Base-by-base conservation (phyloP, 2,329 filamentous ascomycete species). In the Ceratocystiopsis brevicomis region DNA sequence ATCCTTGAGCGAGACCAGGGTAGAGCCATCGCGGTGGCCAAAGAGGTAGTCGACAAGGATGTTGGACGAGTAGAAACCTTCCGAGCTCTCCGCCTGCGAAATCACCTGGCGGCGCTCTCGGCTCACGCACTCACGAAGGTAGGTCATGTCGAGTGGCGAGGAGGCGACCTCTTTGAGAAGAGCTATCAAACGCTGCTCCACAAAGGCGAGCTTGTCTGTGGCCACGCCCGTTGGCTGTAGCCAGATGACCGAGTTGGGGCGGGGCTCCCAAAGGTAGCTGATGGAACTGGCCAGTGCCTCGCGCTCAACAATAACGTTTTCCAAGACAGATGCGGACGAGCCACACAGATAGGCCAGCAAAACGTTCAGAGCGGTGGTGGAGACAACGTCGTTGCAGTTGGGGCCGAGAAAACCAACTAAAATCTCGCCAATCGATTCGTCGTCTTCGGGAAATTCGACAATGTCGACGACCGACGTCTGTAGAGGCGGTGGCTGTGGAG, bases 1-100 rank as follows among this genome's bases (percentile, higher is more conserved):
- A 15, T 59, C 64, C 49, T 65, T 64, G 34, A 87, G 59, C 19
- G 78, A 68, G 39, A 63, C 68, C 45, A 88, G 63, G 0, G 77
- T 84, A 3, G 81, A 81, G 1, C 90, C 92, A 57, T 94, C 80
- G 32, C 85, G 73, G 41, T 77, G 76, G 25, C 88, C 90, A 55
- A 90, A 98, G 11, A 96, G 70, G 56, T 92, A 94, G 56, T 96
- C 87, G 14, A 79, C 81, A 53, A 96, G 94, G 47, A 96, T 79
- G 47, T 82, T 81, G 49, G 76, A 79, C 0, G 84, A 78, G 59
- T 88, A 94, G 49, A 86, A 84, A 18, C 77, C 74, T 43, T 84
- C 77, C 3, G 80, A 83, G 41, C 75, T 78, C 59, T 98, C 90
- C 0, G 84, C 82, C 38, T 80, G 74, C 51, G 83, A 88, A 56